Evolutionary conservation across 2,329 filamentous ascomycete species (phyloP), one percentile per base, ranked within the genome.

Genomic region (Lecanicillium sp.): DNA sequence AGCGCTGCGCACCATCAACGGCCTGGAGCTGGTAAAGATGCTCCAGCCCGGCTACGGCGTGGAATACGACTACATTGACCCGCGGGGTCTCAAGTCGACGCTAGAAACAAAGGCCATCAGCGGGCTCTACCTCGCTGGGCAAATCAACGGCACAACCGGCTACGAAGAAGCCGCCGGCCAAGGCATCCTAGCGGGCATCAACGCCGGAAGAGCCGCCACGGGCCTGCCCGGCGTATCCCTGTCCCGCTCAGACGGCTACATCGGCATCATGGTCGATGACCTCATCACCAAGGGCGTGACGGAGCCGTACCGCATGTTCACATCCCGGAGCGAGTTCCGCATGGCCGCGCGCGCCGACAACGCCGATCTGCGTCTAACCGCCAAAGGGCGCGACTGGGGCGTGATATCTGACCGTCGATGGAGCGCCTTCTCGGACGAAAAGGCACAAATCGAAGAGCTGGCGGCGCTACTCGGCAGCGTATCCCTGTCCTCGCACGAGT

Each of bases 271-370:
- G 88, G 89, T 98, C 52, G 92, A 98, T 61, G 92, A 98, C 58
- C 77, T 98, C 28, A 81, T 94, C 55, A 97, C 90, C 17, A 97
- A 96, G 62, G 92, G 92, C 34, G 92, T 98, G 20, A 89, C 85
- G 3, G 92, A 98, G 57, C 92, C 92, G 2, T 98, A 98, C 62
- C 80, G 92, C 49, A 97, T 98, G 89, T 98, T 98, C 66, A 98
- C 92, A 3, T 85, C 86, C 5, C 80, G 92, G 46, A 94, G 85
- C 64, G 92, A 98, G 65, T 98, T 94, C 62, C 85, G 92, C 45
- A 89, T 98, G 74, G 87, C 83, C 31, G 79, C 87, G 3, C 83
- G 92, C 45, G 83, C 92, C 33, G 92, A 98, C 65, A 98, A 98
- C 56, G 92, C 92, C 27, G 92, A 98, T 61, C 61, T 83, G 5